phyloP scores from a whole-genome alignment of 2,329 filamentous ascomycete genomes.

The Colletotrichum spaethianum region DNA sequence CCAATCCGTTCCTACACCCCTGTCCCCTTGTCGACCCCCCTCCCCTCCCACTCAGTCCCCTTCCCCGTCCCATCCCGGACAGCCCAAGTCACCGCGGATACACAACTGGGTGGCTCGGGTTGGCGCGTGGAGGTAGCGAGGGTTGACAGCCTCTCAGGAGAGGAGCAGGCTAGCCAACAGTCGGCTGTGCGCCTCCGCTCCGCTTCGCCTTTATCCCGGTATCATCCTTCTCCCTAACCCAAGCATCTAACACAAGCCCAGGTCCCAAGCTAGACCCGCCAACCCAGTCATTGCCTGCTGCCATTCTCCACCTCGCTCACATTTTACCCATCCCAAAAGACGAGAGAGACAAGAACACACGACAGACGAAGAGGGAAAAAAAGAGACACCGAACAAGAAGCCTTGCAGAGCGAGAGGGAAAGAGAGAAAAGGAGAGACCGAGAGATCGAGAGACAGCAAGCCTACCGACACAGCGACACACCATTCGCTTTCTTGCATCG shows the following conservation, averaged over 20 bases:
- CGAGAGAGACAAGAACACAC: background rate
- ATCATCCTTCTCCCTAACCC: conserved; percentile 41
- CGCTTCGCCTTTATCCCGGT: conserved; percentile 43
- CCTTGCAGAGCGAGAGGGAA: background rate
- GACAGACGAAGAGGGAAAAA: background rate
- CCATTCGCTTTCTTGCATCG: background rate
- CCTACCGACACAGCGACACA: background rate
- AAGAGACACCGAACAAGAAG: background rate
- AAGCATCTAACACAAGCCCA: conserved; percentile 41
- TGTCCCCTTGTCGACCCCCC: conserved; percentile 22
- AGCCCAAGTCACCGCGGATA: conserved; percentile 36
- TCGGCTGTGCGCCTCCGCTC: conserved; percentile 41
- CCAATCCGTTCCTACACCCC: conserved; percentile 26
- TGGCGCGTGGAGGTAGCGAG: conserved; percentile 35
- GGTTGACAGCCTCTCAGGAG: conserved; percentile 38
- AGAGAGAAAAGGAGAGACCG: background rate
- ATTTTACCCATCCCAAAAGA: conserved; percentile 19
- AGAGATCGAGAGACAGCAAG: background rate
- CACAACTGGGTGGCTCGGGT: conserved; percentile 35
- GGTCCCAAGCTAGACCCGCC: conserved; percentile 41
- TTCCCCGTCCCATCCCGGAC: conserved; percentile 33
- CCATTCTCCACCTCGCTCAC: conserved; percentile 29
- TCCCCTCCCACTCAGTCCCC: conserved; percentile 18
- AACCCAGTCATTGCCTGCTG: conserved; percentile 26
- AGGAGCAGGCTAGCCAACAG: conserved; percentile 40